Evolutionary conservation across 495 filamentous ascomycete species (phyloP), one percentile per base, ranked within the genome.

Genomic region (Aspergillus incahuasiensis): DNA sequence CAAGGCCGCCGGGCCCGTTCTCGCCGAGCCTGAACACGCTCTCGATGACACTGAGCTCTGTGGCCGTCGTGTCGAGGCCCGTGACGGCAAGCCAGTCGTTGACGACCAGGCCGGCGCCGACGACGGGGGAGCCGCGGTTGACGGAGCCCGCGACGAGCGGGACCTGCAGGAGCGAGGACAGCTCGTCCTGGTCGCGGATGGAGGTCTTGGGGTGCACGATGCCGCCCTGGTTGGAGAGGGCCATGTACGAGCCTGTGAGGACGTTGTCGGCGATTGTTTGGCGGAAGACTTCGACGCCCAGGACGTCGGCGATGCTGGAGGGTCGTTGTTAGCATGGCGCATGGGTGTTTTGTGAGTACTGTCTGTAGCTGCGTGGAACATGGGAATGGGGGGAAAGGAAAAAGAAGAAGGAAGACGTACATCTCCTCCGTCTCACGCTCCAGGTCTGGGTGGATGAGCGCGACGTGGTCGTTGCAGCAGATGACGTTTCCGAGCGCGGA

Each of bases 61-160:
- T 96, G 11, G 94, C 94, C 21, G 94, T 98, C 13, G 94, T 98
- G 67, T 97, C 95, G 43, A 97, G 74, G 9, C 94, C 90, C 3
- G 91, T 95, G n/a, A 98, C 89, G 8, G 94, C 95, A 73, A 97
- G 82, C 94, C 94, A 97, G 77, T 98, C 94, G 68, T 98, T 98
- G 53, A 98, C 94, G 9, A 98, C 94, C 90, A 97, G 96, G 21
- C 94, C 94, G 11, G 94, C 94, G 21, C 94, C 94, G 28, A 98
- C 90, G n/a, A 97, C 91, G 40, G 89, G 83, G 57, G 83, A 88
- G 32, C 94, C 95, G 54, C 94, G 82, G 73, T 98, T 98, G 19
- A 98, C 86, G 64, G 83, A 88, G 28, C 94, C 94, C 0, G 94
- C 94, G 2, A 98, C 94, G 2, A 98, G 83, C 9, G 94, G 94